Conservation (phyloP, 1,139 yeast species). For the Eremothecium cymbalariae region DNA sequence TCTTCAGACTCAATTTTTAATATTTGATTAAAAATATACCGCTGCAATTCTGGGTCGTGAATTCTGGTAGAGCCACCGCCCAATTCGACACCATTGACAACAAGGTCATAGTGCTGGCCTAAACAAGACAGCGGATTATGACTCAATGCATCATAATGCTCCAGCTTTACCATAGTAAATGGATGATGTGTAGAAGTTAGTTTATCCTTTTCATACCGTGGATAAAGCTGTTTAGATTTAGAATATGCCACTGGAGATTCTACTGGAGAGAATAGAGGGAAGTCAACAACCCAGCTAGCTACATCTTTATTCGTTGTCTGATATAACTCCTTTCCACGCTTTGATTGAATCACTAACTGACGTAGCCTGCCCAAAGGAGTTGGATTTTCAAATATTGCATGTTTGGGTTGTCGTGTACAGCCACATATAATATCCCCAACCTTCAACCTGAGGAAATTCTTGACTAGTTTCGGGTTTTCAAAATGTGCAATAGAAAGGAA, state of each 20-base stretch:
- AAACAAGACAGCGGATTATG: conserved; percentile 54
- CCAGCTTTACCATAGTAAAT: conserved; percentile 78
- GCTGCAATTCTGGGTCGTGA: conserved; percentile 75
- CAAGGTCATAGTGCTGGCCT: conserved; percentile 95
- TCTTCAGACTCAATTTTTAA: conserved; percentile 50
- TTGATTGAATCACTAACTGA: conserved; percentile 56
- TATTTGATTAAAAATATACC: conserved; percentile 52
- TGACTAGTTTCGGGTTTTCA: conserved; percentile 33
- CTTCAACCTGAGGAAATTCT: conserved; percentile 36
- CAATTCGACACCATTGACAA: conserved; percentile 86
- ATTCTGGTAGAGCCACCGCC: conserved; percentile 98
- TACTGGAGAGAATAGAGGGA: conserved; percentile 80
- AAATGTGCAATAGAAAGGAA: conserved; percentile 32
- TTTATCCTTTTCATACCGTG: conserved; percentile 44
- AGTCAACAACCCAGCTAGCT: conserved; percentile 80
- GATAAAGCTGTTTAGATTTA: conserved; percentile 41
- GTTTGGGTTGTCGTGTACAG: conserved; percentile 53
- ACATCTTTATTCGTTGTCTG: conserved; percentile 33
- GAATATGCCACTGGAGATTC: conserved; percentile 30
- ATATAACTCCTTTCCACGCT: conserved; percentile 26
- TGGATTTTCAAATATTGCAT: conserved; percentile 71
- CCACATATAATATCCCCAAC: conserved; percentile 73
- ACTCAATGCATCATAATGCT: conserved; percentile 52
- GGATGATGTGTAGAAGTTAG: conserved; percentile 88
- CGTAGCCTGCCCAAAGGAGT: conserved; percentile 88